A percentile compares a stretch with the other conserved stretches of the same genome.
Evolutionary conservation across 108 stramenopile species (phyloP).

Genomic region (Stephanodiscus minutulus): DNA sequence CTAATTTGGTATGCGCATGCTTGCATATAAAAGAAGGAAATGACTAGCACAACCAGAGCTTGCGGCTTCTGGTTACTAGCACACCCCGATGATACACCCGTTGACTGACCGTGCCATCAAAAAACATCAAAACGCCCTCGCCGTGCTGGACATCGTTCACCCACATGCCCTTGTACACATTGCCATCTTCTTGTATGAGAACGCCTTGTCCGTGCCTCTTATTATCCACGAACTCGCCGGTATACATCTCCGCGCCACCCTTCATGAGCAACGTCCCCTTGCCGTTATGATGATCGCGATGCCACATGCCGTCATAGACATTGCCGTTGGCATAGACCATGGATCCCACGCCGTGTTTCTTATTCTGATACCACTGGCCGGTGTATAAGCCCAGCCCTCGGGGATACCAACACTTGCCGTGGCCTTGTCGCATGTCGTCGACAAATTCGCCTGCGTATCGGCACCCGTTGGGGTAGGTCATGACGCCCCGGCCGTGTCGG

Average conservation of each 20-base stretch:
- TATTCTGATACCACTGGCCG: constrained; percentile 19
- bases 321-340: constrained; percentile 29
- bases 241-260: constrained; percentile 8
- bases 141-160: background rate
- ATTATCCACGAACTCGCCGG: constrained; percentile 13
- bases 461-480: constrained; percentile 38
- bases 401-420: constrained; percentile 35
- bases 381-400: constrained; percentile 26
- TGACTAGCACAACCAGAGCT: too few species aligned
- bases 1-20: too few species aligned
- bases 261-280: constrained; percentile 1
- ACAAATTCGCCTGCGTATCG: constrained; percentile 30
- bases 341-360: constrained; percentile 24
- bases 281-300: background rate
- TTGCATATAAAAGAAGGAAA: too few species aligned
- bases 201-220: constrained; percentile 28
- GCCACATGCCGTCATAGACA: constrained; percentile 25
- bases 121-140: background rate
- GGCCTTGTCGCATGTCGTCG: constrained; percentile 34
- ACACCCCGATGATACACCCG: background rate
- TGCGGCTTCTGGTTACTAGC: background rate
- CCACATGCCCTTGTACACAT: constrained; percentile 27
- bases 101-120: background rate
- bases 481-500: constrained; percentile 23
- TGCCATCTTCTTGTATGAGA: constrained; percentile 20